Percentiles rank a stretch among this genome's conserved stretches.
phyloP scores from a whole-genome alignment of 805 yeast genomes.

The Metschnikowia reukaufii region DNA sequence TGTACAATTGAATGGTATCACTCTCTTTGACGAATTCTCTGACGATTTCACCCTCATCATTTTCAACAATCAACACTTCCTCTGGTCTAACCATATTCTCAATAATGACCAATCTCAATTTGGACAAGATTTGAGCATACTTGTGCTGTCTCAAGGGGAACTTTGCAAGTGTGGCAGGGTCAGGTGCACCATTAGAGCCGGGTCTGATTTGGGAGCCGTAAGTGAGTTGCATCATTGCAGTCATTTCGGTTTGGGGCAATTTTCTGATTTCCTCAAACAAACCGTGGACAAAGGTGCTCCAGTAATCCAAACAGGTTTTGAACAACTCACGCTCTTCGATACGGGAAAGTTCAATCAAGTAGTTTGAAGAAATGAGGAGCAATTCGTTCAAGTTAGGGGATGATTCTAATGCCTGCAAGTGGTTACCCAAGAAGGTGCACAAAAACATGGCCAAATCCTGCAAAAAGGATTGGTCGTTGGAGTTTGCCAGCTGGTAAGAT shows the following conservation, averaged over 20 bases:
- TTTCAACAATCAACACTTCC: constrained; percentile 94
- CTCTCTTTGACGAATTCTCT: constrained; percentile 96
- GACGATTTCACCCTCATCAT: constrained; percentile 98
- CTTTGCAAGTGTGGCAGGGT: constrained; percentile 74
- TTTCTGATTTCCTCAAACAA: constrained; percentile 84
- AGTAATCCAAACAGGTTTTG: constrained; percentile 92
- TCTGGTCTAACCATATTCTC: constrained; percentile 99
- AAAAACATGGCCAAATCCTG: constrained; percentile 94
- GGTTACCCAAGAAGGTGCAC: constrained; percentile 78
- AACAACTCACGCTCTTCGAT: constrained; percentile 95
- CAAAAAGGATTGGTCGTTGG: constrained; percentile 87
- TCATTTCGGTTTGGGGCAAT: constrained; percentile 67
- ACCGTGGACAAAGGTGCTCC: constrained; percentile 83
- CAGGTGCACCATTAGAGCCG: constrained; percentile 74
- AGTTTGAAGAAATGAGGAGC: constrained; percentile 70
- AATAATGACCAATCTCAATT: constrained; percentile 86
- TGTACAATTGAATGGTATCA: constrained; percentile 93
- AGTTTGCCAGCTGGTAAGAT: constrained; percentile 71
- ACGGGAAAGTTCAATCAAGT: constrained; percentile 79
- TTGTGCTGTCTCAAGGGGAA: constrained; percentile 84
- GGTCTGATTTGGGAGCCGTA: constrained; percentile 43
- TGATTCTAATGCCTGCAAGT: constrained; percentile 63
- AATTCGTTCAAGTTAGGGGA: constrained; percentile 52
- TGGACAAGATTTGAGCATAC: constrained; percentile 75
- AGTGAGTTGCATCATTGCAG: constrained; percentile 73